These are phyloP conservation scores for Jatropha multifida DNA, from an alignment of 441 rosid species.

Conservation along the genomic window DNA sequence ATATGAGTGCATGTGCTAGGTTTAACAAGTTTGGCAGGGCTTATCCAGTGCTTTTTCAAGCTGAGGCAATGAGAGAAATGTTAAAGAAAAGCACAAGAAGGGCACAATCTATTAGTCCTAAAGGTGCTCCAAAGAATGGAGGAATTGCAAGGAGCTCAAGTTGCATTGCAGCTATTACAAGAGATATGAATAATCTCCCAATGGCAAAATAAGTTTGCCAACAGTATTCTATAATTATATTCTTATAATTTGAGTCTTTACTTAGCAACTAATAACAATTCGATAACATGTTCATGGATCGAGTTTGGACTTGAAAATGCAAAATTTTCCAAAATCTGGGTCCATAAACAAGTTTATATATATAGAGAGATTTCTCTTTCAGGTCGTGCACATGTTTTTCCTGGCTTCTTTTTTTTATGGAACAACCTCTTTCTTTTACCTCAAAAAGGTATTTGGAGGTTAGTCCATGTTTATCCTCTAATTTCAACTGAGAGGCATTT, in stretches of 20 bases:
- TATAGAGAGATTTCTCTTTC: background rate
- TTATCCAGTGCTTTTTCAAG: slow-evolving; percentile 74
- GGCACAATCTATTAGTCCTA: slow-evolving; percentile 51
- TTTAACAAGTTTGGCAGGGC: slow-evolving; percentile 80
- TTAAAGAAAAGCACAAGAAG: slow-evolving; percentile 53
- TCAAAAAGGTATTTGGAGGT: slow-evolving; percentile 1
- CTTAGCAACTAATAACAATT: no score
- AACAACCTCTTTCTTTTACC: slow-evolving; percentile 12
- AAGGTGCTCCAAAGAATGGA: slow-evolving; percentile 45
- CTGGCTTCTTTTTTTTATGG: slow-evolving; percentile 1
- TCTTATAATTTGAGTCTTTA: no score
- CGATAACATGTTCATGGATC: no score
- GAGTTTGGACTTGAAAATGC: no score
- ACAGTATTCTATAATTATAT: no score
- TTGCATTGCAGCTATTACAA: slow-evolving; percentile 79
- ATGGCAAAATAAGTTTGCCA: slow-evolving; percentile 15
- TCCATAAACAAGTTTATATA: no score
- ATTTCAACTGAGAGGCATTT: slow-evolving; percentile 13
- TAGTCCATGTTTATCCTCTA: slow-evolving; percentile 1
- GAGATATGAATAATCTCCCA: slow-evolving; percentile 43
- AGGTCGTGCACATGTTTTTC: background rate
- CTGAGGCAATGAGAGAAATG: slow-evolving; percentile 90
- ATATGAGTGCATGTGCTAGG: slow-evolving; percentile 74
- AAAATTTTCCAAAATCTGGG: no score
- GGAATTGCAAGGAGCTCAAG: slow-evolving; percentile 83